These are phyloP conservation scores for Amoeboaphelidium protococcarum DNA, from an alignment of 371 early-diverging fungal genomes.

Conservation along the genomic window DNA sequence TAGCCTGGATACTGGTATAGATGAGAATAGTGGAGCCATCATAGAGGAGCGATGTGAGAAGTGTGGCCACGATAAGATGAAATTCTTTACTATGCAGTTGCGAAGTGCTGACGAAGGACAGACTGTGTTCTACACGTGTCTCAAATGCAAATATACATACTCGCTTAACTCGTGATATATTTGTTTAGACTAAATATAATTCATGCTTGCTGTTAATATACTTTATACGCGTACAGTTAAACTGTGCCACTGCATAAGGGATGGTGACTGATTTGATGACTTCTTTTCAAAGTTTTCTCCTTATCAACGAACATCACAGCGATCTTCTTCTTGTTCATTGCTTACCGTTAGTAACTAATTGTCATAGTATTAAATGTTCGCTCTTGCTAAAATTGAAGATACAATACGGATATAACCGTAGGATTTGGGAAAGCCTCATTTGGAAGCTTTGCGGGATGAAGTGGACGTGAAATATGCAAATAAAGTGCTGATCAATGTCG, in stretches of 20 bases:
- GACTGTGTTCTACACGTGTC: slow-evolving; percentile 95
- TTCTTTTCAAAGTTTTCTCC: not conserved
- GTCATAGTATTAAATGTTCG: slow-evolving; percentile 32
- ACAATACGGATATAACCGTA: slow-evolving; percentile 51
- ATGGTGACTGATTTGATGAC: not conserved
- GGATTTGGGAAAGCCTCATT: slow-evolving; percentile 37
- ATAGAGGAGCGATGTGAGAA: not conserved
- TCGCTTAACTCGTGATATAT: not conserved
- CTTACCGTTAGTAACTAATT: no score
- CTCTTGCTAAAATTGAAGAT: slow-evolving; percentile 46
- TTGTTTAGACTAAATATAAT: not conserved
- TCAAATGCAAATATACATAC: slow-evolving; percentile 40
- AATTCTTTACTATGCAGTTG: slow-evolving; percentile 92
- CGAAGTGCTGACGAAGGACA: slow-evolving; percentile 99
- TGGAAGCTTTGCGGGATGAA: slow-evolving; percentile 54
- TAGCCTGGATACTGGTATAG: no score
- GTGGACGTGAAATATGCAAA: slow-evolving; percentile 73
- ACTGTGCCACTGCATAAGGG: not conserved
- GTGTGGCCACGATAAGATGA: slow-evolving; percentile 66
- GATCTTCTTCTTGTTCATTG: no score
- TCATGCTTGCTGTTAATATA: not conserved
- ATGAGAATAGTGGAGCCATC: no score
- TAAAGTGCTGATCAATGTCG: slow-evolving; percentile 68
- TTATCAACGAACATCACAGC: not conserved
- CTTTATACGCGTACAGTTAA: not conserved